A percentile compares a stretch with the other conserved stretches of the same genome.
Conservation (phyloP, 345 rosid genomes). For the Euphorbia pulcherrima region DNA sequence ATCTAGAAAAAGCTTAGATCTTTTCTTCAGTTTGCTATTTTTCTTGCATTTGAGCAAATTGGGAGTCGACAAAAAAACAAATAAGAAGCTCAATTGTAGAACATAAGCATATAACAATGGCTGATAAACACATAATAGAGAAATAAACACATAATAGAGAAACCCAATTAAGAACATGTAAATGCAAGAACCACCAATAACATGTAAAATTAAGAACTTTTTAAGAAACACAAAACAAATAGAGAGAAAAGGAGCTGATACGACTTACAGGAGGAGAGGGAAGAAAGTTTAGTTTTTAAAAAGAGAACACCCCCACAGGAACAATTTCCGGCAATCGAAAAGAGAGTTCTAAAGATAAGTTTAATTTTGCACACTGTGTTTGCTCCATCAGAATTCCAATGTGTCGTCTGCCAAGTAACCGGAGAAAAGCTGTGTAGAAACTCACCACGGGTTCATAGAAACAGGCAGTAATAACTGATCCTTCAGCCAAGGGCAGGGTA, state of each 20-base stretch:
- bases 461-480: neutral
- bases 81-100: neutral
- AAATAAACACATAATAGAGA: no score
- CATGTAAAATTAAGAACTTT: neutral
- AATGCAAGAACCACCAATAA: neutral
- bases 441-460: neutral
- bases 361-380: no score
- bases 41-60: neutral
- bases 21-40: neutral
- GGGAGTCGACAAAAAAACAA: slow-evolving; percentile 1
- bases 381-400: neutral
- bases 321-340: neutral
- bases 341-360: neutral
- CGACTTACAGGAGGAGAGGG: slow-evolving; percentile 18
- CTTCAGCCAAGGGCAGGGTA: neutral
- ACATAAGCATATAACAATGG: neutral
- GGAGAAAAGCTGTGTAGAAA: neutral
- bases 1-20: slow-evolving; percentile 3
- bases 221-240: slow-evolving; percentile 1
- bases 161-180: no score
- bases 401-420: neutral
- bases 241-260: neutral
- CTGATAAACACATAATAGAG: no score
- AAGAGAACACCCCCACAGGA: neutral
- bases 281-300: neutral